These are phyloP conservation scores for Ophiocordyceps camponoti-leonardi DNA, from an alignment of 2,329 filamentous ascomycete genomes.

Conservation along the genomic window DNA sequence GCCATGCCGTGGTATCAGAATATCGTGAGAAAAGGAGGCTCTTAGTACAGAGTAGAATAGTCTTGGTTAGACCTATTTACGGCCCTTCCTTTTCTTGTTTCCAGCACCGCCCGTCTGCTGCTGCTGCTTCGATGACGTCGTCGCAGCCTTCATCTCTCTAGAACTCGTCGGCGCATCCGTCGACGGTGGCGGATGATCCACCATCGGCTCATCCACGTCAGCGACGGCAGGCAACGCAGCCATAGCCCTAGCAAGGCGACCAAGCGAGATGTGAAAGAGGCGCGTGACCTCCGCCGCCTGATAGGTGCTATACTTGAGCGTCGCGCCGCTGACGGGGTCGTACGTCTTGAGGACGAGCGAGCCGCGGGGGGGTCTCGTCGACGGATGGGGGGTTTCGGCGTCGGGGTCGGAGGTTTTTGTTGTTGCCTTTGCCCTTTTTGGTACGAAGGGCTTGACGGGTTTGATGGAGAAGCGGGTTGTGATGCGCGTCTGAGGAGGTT, in stretches of 20 bases:
- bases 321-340: slow-evolving; percentile 64
- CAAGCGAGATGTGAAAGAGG: slow-evolving; percentile 54
- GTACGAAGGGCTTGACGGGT: slow-evolving; percentile 16
- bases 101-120: slow-evolving; percentile 24
- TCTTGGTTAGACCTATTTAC: slow-evolving; percentile 30
- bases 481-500: slow-evolving; percentile 53
- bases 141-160: slow-evolving; percentile 11
- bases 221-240: slow-evolving; percentile 27
- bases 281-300: slow-evolving; percentile 82
- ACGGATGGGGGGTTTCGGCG: slow-evolving; percentile 6
- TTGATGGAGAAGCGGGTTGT: slow-evolving; percentile 80
- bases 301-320: slow-evolving; percentile 79
- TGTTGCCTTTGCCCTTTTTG: slow-evolving; percentile 5
- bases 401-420: slow-evolving; percentile 11
- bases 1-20: background rate
- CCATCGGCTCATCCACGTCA: slow-evolving; percentile 19
- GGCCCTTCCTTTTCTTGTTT: slow-evolving; percentile 55
- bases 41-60: background rate
- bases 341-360: slow-evolving; percentile 76
- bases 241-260: slow-evolving; percentile 55
- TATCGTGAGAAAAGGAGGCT: background rate
- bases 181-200: slow-evolving; percentile 16
- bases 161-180: background rate
- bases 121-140: slow-evolving; percentile 11
- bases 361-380: slow-evolving; percentile 38